Evolutionary conservation across 805 yeast species (phyloP), one percentile per base, ranked within the genome.

Genomic region (Candida schatavii): DNA sequence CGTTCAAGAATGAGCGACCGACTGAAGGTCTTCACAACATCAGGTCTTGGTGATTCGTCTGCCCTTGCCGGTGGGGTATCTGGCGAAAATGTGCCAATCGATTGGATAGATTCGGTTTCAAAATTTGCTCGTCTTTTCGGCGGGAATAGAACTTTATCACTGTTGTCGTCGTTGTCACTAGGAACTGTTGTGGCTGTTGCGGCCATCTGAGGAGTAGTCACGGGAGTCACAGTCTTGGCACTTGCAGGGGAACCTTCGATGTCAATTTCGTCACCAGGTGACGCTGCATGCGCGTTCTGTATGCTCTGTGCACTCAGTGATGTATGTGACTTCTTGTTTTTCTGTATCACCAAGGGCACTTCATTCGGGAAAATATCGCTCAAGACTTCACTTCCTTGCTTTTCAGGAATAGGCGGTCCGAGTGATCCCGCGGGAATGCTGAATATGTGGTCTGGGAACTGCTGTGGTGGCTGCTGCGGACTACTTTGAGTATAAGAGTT

Each of bases 301-400:
- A 7, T 11, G 27, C 27, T 23, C 27, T 7, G 11, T 11, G 7
- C 10, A 11, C 28, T 39, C 33, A 5, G 6, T 7, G 11, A 18
- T 13, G 11, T n/a, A 7, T 11, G 20, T 39, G n/a, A 35, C 23
- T 39, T 25, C 21, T 15, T 5, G 32, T 30, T 33, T 15, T 27
- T 41, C 13, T 31, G 18, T 19, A 20, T 49, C 3, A 62, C 54
- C 33, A 70, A 54, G 6, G 72, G 72, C 2, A 59, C 46, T 35
- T 64, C 68, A 22, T 51, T 52, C 3, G 68, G 64, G 37, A 54
- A 65, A 0, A 62, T 46, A 35, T 74, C 78, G 46, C 75, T 69
- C 20, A 70, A 52, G 3, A 69, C 62, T 40, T 74, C 79, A 2
- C 68, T 66, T 23, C 50, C 50, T 44, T 62, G 65, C 14, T 66